Evolutionary conservation across 2,329 filamentous ascomycete genomes (phyloP), one percentile per base, ranked within the genome.

Genomic region (Aspergillus intermedius): DNA sequence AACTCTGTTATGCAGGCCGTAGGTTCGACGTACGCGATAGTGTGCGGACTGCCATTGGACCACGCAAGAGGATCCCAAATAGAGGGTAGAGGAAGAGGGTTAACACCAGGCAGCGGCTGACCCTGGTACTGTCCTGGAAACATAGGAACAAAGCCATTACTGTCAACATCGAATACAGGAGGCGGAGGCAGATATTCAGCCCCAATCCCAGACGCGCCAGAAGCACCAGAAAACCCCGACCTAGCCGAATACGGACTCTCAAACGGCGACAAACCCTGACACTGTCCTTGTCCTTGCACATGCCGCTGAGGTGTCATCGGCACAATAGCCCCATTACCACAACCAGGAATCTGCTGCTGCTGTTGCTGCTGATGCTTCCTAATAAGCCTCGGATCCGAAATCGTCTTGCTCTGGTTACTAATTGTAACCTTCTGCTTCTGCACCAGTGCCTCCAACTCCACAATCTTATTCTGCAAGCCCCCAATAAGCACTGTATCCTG

Each of bases 341-440:
- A 28, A 22, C 30, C 7, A 49, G 25, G 7, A 30, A 6, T 13
- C 41, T 43, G 41, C 10, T 22, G 21, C n/a, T 17, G 23, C 10
- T 25, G 19, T 13, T 43, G n/a, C 12, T 25, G 34, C 44, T 53
- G 49, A 13, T 17, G 46, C 30, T 35, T 47, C 30, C 57, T 42
- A 23, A 52, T 19, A 8, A 39, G 34, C 12, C 52, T 48, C 15
- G 60, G 60, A 40, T 62, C 55, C 19, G 61, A 54, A 28, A 65
- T 63, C 0, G 61, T 57, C 47, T 54, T 59, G 42, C 59, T 62
- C 43, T 61, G 58, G n/a, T 56, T 58, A 12, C 44, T 52, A n/a
- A 65, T 60, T 0, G 60, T 60, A 3, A 46, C 28, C 40, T 56
- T 56, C 47, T 63, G 59, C 44, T 52, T 58, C 17, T 49, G 22